Conservation (phyloP, 805 yeast genomes). For the Ogataea pignaliae region DNA sequence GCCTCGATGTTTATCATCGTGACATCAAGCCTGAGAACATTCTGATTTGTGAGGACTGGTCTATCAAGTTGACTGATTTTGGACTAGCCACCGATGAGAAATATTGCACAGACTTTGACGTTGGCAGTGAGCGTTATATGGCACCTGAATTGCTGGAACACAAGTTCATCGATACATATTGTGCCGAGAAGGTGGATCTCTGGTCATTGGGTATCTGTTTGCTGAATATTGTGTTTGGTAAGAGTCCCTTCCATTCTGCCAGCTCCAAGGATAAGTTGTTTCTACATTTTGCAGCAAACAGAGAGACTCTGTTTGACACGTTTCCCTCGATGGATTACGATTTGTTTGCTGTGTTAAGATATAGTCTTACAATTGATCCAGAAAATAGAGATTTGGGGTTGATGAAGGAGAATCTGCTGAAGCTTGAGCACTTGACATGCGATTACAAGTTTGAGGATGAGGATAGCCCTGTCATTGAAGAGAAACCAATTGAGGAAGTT, state of each 20-base stretch:
- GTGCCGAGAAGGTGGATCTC: slow-evolving; percentile 76
- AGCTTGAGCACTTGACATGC: slow-evolving; percentile 67
- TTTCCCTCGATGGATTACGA: slow-evolving; percentile 87
- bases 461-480: slow-evolving; percentile 14
- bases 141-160: slow-evolving; percentile 85
- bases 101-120: slow-evolving; percentile 68
- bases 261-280: slow-evolving; percentile 73
- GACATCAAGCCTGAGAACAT: slow-evolving; percentile 58
- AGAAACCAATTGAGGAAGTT: slow-evolving; percentile 12
- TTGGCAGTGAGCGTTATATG: slow-evolving; percentile 90
- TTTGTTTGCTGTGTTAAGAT: slow-evolving; percentile 77
- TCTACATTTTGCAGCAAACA: slow-evolving; percentile 76
- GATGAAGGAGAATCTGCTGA: slow-evolving; percentile 57
- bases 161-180: slow-evolving; percentile 51
- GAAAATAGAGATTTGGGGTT: slow-evolving; percentile 64
- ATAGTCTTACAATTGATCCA: slow-evolving; percentile 80
- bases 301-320: slow-evolving; percentile 88
- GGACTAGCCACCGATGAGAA: slow-evolving; percentile 52
- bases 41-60: slow-evolving; percentile 50
- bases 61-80: slow-evolving; percentile 54
- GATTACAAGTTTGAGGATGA: slow-evolving; percentile 62
- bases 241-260: slow-evolving; percentile 82
- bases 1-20: slow-evolving; percentile 45
- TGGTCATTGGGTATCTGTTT: slow-evolving; percentile 89
- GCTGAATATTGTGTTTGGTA: slow-evolving; percentile 79